These are phyloP conservation scores for Chlorella variabilis DNA, from an alignment of 163 green algal species.

Conservation along the genomic window DNA sequence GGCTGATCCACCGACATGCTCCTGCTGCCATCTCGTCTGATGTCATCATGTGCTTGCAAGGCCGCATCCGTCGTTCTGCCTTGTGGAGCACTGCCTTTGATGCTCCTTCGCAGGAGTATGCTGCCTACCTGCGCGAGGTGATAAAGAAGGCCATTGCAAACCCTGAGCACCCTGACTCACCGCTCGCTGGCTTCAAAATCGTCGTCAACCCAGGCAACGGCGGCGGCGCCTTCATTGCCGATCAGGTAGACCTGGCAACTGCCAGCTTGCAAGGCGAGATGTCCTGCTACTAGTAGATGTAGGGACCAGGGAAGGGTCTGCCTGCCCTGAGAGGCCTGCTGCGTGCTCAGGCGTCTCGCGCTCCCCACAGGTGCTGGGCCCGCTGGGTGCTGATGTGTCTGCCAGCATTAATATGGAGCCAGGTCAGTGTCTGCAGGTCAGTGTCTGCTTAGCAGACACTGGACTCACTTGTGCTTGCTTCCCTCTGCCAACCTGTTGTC, in stretches of 20 bases:
- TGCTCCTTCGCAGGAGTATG: conserved; percentile 33
- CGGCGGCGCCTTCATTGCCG: conserved; percentile 89
- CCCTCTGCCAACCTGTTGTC: no score
- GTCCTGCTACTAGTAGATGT: background rate
- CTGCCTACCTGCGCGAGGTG: conserved; percentile 17
- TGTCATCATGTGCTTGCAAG: background rate
- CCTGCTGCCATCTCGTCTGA: background rate
- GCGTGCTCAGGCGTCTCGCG: no score
- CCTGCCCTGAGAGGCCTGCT: background rate
- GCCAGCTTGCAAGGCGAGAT: background rate
- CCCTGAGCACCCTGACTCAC: conserved; percentile 56
- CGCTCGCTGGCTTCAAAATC: conserved; percentile 74
- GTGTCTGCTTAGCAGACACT: no score
- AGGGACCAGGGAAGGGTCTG: background rate
- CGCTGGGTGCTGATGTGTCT: conserved; percentile 86
- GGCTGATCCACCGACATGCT: no score
- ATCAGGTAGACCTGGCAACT: conserved; percentile 46
- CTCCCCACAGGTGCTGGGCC: conserved; percentile 69
- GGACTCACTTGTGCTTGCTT: no score
- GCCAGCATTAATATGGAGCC: conserved; percentile 91
- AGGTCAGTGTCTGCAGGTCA: conserved; percentile 2
- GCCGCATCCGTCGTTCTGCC: no score
- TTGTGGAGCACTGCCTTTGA: no score
- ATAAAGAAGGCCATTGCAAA: conserved; percentile 57
- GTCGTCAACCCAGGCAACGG: conserved; percentile 95